phyloP scores from a whole-genome alignment of 768 basidiomycete genomes.

The Candolleomyces efflorescens region DNA sequence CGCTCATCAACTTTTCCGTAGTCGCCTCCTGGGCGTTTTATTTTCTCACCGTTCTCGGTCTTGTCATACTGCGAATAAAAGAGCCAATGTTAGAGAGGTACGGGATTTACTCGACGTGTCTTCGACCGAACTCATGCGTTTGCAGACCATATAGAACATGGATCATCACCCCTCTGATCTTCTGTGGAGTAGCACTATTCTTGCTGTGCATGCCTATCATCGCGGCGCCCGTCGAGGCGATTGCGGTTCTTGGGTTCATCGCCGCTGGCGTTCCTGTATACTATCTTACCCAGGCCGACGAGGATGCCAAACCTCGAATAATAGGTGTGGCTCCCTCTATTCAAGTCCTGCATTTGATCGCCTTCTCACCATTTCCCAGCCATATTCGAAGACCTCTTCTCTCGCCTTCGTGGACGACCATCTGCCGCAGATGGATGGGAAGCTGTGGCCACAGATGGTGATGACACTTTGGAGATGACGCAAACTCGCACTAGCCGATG shows the following conservation, averaged over 20 bases:
- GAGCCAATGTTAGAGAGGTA: slow-evolving; percentile 86
- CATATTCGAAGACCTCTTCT: slow-evolving; percentile 25
- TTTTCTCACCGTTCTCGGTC: slow-evolving; percentile 82
- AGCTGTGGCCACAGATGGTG: slow-evolving; percentile 69
- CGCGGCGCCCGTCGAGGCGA: slow-evolving; percentile 85
- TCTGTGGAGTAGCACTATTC: slow-evolving; percentile 88
- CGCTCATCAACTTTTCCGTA: slow-evolving; percentile 85
- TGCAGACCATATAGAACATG: slow-evolving; percentile 87
- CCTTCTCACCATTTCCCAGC: slow-evolving; percentile 15
- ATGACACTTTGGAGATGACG: slow-evolving; percentile 67
- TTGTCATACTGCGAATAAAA: slow-evolving; percentile 83
- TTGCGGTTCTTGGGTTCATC: slow-evolving; percentile 82
- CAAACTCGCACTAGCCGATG: slow-evolving; percentile 2
- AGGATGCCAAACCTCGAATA: slow-evolving; percentile 31
- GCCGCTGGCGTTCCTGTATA: slow-evolving; percentile 78
- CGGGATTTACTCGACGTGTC: slow-evolving; percentile 4
- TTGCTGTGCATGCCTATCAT: slow-evolving; percentile 92
- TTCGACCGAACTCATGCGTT: background rate
- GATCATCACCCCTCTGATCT: slow-evolving; percentile 85
- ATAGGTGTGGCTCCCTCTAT: slow-evolving; percentile 26
- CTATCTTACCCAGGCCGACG: slow-evolving; percentile 63
- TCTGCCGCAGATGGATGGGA: slow-evolving; percentile 66
- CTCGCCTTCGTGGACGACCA: slow-evolving; percentile 48
- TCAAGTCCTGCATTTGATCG: background rate
- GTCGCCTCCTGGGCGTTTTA: slow-evolving; percentile 87